These are phyloP conservation scores for Aeschynomene evenia DNA, from an alignment of 306 rosid species.

Conservation along the genomic window DNA sequence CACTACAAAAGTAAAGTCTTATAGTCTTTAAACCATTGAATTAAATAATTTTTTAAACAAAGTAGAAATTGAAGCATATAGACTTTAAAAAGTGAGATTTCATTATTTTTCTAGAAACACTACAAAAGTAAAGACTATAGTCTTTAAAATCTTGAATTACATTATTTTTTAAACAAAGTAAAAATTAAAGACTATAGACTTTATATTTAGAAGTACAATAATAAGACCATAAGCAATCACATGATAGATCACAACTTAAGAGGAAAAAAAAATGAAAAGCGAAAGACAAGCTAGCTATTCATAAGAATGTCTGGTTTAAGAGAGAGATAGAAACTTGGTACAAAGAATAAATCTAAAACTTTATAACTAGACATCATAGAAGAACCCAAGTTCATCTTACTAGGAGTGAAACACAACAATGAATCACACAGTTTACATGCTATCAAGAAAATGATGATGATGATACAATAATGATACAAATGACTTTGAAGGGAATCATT, in stretches of 20 bases:
- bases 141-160: too few species aligned
- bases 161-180: too few species aligned
- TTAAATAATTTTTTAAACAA: too few species aligned
- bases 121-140: too few species aligned
- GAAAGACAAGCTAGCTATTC: not conserved
- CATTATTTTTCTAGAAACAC: too few species aligned
- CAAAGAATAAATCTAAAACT: slow-evolving; percentile 26
- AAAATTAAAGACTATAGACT: too few species aligned
- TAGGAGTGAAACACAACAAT: slow-evolving; percentile 39
- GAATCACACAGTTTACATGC: slow-evolving; percentile 44
- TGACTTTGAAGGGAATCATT: slow-evolving; percentile 26
- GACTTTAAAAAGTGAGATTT: too few species aligned
- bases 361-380: not conserved
- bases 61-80: too few species aligned
- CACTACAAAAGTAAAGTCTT: too few species aligned
- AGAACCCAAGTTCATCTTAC: slow-evolving; percentile 13
- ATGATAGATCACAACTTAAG: too few species aligned
- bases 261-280: not conserved
- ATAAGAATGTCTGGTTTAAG: not conserved
- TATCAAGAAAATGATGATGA: slow-evolving; percentile 35
- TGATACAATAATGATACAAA: slow-evolving; percentile 35
- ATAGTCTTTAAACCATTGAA: too few species aligned
- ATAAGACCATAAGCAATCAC: too few species aligned
- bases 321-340: slow-evolving; percentile 1
- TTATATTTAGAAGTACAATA: not conserved